Percentiles rank a stretch among this genome's conserved stretches.
Evolutionary conservation across 169 alveolate species (phyloP).

Genomic region (Plasmodium falciparum): DNA sequence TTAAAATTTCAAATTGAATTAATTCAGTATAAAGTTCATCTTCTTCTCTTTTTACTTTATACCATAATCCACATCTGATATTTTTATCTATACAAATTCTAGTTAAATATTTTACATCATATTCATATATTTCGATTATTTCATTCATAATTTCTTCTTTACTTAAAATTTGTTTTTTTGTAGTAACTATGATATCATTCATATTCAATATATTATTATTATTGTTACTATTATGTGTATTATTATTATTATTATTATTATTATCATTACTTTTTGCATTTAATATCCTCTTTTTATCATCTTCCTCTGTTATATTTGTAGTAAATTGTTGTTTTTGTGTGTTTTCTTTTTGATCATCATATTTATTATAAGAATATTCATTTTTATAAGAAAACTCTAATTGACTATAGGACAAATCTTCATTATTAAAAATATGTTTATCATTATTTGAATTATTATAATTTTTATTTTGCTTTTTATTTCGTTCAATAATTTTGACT

Average conservation of each 20-base stretch:
- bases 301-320: not conserved
- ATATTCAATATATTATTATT: constrained; percentile 41
- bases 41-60: constrained; percentile 87
- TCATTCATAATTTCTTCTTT: constrained; percentile 86
- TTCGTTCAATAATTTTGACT: constrained; percentile 80
- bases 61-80: constrained; percentile 97
- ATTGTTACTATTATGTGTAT: not conserved
- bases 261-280: not conserved
- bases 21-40: constrained; percentile 77
- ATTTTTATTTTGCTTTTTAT: constrained; percentile 63
- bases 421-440: constrained; percentile 56
- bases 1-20: constrained; percentile 70
- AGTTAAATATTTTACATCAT: constrained; percentile 95
- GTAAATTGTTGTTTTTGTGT: not conserved
- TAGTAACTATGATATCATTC: constrained; percentile 50
- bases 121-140: constrained; percentile 94
- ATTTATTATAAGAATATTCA: constrained; percentile 36
- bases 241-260: constrained; percentile 15
- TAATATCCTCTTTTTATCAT: not conserved
- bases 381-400: constrained; percentile 48
- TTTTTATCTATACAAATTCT: constrained; percentile 95
- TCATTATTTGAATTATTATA: constrained; percentile 27
- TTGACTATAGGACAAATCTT: constrained; percentile 50
- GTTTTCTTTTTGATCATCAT: constrained; percentile 30
- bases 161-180: constrained; percentile 77